Evolutionary conservation across 1,139 yeast genomes (phyloP).

Genomic region (Saccharomyces pastorianus): DNA sequence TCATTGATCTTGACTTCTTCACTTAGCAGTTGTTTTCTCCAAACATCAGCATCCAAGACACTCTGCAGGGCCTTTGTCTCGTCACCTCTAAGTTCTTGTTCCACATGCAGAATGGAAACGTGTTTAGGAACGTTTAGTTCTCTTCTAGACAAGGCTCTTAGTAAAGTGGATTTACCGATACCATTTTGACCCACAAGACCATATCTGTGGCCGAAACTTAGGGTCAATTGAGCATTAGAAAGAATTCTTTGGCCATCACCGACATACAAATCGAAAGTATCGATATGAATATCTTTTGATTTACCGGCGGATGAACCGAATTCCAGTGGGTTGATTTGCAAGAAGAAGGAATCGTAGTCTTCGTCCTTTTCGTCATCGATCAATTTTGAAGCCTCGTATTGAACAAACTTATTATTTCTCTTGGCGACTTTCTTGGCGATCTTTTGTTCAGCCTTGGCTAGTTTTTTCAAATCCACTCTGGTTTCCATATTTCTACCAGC

Average conservation of each 20-base stretch:
- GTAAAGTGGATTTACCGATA: constrained; percentile 94
- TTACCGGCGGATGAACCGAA: constrained; percentile 88
- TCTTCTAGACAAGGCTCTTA: constrained; percentile 86
- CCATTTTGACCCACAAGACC: constrained; percentile 99
- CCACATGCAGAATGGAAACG: constrained; percentile 91
- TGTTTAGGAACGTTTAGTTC: constrained; percentile 91
- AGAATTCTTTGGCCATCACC: constrained; percentile 93
- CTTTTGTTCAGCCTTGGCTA: constrained; percentile 94
- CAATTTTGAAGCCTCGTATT: constrained; percentile 87
- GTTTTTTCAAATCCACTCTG: constrained; percentile 89
- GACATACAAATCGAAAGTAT: constrained; percentile 84
- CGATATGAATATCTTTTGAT: constrained; percentile 89
- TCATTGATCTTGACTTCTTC: constrained; percentile 73
- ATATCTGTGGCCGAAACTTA: constrained; percentile 88
- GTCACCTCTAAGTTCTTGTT: constrained; percentile 93
- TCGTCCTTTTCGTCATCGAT: constrained; percentile 54
- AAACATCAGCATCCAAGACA: constrained; percentile 95
- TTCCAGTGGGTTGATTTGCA: constrained; percentile 90
- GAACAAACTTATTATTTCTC: constrained; percentile 76
- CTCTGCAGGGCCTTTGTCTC: constrained; percentile 85
- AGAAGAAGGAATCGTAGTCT: constrained; percentile 88
- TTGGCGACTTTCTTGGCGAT: constrained; percentile 95
- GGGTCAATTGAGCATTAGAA: constrained; percentile 77
- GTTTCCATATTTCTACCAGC: constrained; percentile 88
- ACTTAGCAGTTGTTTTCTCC: constrained; percentile 81